phyloP scores from a whole-genome alignment of 2,329 filamentous ascomycete genomes.

The Paecilomyces variotii region DNA sequence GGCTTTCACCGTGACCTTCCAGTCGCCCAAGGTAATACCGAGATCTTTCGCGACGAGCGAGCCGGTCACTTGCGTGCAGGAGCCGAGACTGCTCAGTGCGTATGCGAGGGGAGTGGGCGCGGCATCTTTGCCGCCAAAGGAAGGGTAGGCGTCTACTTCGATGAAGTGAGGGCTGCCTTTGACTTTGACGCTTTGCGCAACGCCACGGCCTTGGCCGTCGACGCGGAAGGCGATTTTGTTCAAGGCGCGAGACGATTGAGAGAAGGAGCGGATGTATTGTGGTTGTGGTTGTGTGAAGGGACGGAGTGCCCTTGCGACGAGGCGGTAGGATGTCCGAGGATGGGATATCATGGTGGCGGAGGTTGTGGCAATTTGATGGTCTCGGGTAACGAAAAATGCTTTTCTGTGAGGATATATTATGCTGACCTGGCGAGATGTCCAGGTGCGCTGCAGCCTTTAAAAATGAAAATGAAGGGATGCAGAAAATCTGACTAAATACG shows the following conservation, averaged over 20 bases:
- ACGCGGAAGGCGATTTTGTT: slow-evolving; percentile 13
- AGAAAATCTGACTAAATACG: neutral
- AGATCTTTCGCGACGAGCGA: slow-evolving; percentile 19
- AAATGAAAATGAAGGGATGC: neutral
- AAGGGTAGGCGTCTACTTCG: slow-evolving; percentile 18
- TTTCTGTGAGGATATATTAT: too few relatives aligned
- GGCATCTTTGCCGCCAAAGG: slow-evolving; percentile 19
- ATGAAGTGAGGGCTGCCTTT: slow-evolving; percentile 18
- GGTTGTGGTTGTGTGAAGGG: neutral
- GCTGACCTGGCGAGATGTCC: neutral
- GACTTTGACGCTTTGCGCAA: slow-evolving; percentile 15
- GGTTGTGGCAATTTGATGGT: neutral
- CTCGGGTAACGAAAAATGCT: neutral
- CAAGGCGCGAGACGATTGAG: neutral
- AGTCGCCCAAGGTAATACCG: slow-evolving; percentile 17
- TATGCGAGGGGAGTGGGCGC: slow-evolving; percentile 22
- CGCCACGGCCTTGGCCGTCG: slow-evolving; percentile 14
- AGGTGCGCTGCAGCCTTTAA: neutral
- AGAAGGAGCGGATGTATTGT: neutral
- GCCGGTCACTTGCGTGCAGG: slow-evolving; percentile 24
- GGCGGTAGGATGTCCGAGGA: neutral
- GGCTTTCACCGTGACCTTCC: slow-evolving; percentile 17
- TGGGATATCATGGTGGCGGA: neutral
- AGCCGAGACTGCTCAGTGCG: slow-evolving; percentile 18
- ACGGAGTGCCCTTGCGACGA: neutral